A percentile compares a stretch with the other conserved stretches of the same genome.
Conservation (phyloP, 1,284 basidiomycete genomes). For the Abortiporus biennis region DNA sequence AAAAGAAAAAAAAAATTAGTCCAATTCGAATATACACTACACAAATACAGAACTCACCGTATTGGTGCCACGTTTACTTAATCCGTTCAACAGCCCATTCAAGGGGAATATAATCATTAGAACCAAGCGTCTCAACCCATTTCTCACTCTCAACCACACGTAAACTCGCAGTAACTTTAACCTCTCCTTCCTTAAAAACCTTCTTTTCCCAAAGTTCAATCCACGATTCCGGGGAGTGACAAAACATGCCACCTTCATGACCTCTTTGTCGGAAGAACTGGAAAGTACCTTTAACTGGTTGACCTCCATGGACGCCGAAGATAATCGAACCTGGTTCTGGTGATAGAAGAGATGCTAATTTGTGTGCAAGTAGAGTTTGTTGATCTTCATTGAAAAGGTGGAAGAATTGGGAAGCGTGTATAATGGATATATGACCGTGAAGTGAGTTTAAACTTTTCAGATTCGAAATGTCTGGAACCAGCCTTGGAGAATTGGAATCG, state of each 20-base stretch:
- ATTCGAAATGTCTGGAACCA: conserved; percentile 25
- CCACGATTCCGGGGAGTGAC: conserved; percentile 34
- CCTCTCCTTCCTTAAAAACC: conserved; percentile 32
- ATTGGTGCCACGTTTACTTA: too few species aligned
- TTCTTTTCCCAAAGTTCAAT: conserved; percentile 34
- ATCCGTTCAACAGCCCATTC: too few species aligned
- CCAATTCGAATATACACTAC: too few species aligned
- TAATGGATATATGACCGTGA: conserved; percentile 36
- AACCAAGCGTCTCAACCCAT: too few species aligned
- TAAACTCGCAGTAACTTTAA: conserved; percentile 29
- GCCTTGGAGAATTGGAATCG: conserved; percentile 20
- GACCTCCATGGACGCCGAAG: conserved; percentile 26
- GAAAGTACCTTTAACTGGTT: conserved; percentile 18
- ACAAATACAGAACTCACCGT: too few species aligned
- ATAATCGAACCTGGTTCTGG: conserved; percentile 32
- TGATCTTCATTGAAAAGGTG: conserved; percentile 43
- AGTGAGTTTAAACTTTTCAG: conserved; percentile 38
- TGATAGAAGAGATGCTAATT: conserved; percentile 33
- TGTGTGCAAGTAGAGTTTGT: conserved; percentile 33
- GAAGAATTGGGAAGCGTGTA: conserved; percentile 44
- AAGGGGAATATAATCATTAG: too few species aligned
- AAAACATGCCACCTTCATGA: conserved; percentile 20
- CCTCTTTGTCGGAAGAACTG: conserved; percentile 9
- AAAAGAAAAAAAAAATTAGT: too few species aligned
- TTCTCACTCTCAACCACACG: too few species aligned